Percentiles rank a stretch among this genome's conserved stretches.
These are phyloP conservation scores for Macrolepiota dolichaula DNA, from an alignment of 768 basidiomycete species.

Conservation along the genomic window DNA sequence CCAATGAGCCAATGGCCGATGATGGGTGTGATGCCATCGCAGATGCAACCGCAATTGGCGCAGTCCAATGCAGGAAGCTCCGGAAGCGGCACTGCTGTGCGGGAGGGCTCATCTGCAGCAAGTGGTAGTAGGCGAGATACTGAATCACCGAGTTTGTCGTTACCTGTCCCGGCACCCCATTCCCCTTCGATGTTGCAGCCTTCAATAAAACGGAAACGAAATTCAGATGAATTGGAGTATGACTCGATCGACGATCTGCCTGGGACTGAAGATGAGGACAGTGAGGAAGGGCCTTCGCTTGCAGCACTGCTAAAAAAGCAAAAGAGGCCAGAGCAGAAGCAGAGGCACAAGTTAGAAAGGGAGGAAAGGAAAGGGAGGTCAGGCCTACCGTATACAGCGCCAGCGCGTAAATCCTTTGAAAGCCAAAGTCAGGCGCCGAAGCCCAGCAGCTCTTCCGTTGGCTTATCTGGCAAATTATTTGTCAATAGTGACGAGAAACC, in stretches of 20 bases:
- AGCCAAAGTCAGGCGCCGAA: neutral
- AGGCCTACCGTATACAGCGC: neutral
- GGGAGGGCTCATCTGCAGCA: neutral
- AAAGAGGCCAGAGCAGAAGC: neutral
- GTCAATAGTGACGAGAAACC: slow-evolving; percentile 31
- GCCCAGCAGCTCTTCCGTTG: neutral
- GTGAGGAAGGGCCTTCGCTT: neutral
- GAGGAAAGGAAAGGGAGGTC: slow-evolving; percentile 1
- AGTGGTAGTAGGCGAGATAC: slow-evolving; percentile 2
- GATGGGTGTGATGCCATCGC: slow-evolving; percentile 12
- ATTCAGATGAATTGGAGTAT: neutral
- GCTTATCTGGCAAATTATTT: neutral
- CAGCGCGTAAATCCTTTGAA: slow-evolving; percentile 3
- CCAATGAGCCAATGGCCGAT: slow-evolving; percentile 12
- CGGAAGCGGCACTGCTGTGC: slow-evolving; percentile 1
- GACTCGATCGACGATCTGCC: neutral
- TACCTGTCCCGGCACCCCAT: neutral
- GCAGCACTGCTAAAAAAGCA: neutral
- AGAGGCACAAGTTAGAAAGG: neutral
- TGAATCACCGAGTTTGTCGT: neutral
- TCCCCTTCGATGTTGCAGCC: neutral
- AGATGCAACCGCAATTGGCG: slow-evolving; percentile 3
- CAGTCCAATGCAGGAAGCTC: slow-evolving; percentile 4
- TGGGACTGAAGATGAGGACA: neutral
- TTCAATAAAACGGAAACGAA: slow-evolving; percentile 7